Evolutionary conservation across 345 rosid genomes (phyloP).

Genomic region (Hibiscus tridactylites): DNA sequence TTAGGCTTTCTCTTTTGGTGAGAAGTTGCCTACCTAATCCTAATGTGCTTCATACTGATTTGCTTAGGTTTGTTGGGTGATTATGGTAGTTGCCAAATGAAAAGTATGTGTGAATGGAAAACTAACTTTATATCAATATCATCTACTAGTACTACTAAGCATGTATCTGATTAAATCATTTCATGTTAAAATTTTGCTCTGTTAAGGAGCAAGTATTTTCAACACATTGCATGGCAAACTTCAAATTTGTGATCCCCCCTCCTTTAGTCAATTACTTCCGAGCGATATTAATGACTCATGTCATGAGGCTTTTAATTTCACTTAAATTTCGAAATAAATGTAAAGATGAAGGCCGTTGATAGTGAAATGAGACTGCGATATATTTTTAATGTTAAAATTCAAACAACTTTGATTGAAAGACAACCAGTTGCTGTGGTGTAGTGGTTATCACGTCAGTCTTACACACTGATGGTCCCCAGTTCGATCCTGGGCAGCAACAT

Average conservation of each 20-base stretch:
- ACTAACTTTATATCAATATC: neutral
- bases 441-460: slow-evolving; percentile 40
- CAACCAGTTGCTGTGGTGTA: slow-evolving; percentile 26
- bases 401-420: too few species aligned
- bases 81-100: slow-evolving; percentile 20
- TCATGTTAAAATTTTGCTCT: neutral
- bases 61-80: slow-evolving; percentile 16
- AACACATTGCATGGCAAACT: neutral
- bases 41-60: slow-evolving; percentile 13
- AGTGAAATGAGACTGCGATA: too few species aligned
- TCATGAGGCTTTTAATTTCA: neutral
- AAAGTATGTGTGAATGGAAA: slow-evolving; percentile 9
- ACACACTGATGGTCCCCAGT: slow-evolving; percentile 39
- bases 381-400: too few species aligned
- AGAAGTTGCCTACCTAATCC: slow-evolving; percentile 22
- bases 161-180: neutral
- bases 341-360: neutral
- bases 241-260: neutral
- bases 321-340: neutral
- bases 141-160: neutral
- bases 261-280: too few species aligned
- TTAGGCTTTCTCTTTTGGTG: slow-evolving; percentile 11
- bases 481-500: slow-evolving; percentile 37
- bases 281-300: neutral
- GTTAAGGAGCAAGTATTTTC: neutral